Evolutionary conservation across 1,139 yeast species (phyloP).

Genomic region (Hyphopichia wangnamkhiaoensis): DNA sequence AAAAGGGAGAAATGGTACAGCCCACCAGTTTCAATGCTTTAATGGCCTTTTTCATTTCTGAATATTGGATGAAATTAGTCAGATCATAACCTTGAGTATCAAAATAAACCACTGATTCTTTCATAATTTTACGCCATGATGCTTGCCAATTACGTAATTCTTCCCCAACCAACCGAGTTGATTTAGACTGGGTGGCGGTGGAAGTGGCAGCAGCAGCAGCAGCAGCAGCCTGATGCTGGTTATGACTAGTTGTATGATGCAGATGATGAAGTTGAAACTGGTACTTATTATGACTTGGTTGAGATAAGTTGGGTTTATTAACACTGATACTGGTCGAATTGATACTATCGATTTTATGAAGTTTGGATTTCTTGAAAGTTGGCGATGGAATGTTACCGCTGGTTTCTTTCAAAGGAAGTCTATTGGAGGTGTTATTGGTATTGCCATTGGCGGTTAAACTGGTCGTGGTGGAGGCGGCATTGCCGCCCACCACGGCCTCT

Average conservation of each 20-base stretch:
- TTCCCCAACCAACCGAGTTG: slow-evolving; percentile 41
- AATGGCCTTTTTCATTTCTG: slow-evolving; percentile 56
- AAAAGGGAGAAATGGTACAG: slow-evolving; percentile 70
- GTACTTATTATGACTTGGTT: not conserved
- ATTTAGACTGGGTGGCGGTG: slow-evolving; percentile 12
- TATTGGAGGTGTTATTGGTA: slow-evolving; percentile 4
- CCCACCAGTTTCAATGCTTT: slow-evolving; percentile 60
- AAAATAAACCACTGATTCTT: slow-evolving; percentile 72
- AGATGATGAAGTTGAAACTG: slow-evolving; percentile 1
- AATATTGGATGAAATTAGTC: slow-evolving; percentile 40
- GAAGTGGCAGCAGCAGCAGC: not conserved
- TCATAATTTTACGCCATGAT: slow-evolving; percentile 80
- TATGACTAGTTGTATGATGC: slow-evolving; percentile 1
- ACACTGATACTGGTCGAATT: not conserved
- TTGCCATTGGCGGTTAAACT: not conserved
- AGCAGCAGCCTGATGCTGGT: slow-evolving; percentile 9
- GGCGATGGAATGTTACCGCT: slow-evolving; percentile 46
- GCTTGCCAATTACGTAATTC: slow-evolving; percentile 75
- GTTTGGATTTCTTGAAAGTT: slow-evolving; percentile 30
- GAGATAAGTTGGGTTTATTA: slow-evolving; percentile 10
- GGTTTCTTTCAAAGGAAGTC: slow-evolving; percentile 47
- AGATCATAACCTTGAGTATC: slow-evolving; percentile 64
- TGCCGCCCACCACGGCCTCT: not conserved
- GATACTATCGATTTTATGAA: slow-evolving; percentile 10
- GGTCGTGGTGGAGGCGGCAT: not conserved